Evolutionary conservation across 179 eudicot species (phyloP).

Genomic region (Actinidia arguta): DNA sequence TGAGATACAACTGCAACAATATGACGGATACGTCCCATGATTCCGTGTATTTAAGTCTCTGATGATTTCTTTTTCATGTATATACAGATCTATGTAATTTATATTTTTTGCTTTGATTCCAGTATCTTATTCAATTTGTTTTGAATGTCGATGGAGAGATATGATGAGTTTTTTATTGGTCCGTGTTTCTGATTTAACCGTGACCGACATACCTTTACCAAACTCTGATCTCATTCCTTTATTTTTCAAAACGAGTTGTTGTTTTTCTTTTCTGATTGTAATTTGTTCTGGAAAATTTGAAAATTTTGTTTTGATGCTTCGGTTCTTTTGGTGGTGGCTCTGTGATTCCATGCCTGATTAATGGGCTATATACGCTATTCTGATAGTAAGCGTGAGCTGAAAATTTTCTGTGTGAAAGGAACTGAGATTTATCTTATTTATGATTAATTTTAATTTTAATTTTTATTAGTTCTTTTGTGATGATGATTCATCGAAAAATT

Average conservation of each 20-base stretch:
- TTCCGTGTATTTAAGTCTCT: slow-evolving; percentile 90
- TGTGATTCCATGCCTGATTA: slow-evolving; percentile 55
- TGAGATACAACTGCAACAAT: slow-evolving; percentile 78
- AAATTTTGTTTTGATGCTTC: neutral
- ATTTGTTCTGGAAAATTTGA: neutral
- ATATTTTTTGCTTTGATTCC: no score
- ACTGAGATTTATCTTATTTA: slow-evolving; percentile 20
- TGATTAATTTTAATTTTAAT: slow-evolving; percentile 7
- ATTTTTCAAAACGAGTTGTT: neutral
- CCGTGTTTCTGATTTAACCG: slow-evolving; percentile 82
- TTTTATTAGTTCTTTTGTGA: slow-evolving; percentile 30
- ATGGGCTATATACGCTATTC: slow-evolving; percentile 88
- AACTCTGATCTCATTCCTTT: slow-evolving; percentile 67
- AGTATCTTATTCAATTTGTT: no score
- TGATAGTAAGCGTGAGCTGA: slow-evolving; percentile 45
- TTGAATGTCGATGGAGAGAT: no score
- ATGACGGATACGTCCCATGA: slow-evolving; percentile 63
- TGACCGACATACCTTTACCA: slow-evolving; percentile 67
- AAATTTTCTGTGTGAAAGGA: neutral
- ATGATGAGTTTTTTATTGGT: slow-evolving; percentile 70
- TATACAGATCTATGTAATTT: neutral
- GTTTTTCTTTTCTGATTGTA: neutral
- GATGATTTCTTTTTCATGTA: slow-evolving; percentile 49
- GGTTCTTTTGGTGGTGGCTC: slow-evolving; percentile 31
- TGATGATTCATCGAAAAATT: slow-evolving; percentile 62